Base-by-base conservation (phyloP, 257 asterid species). In the Osmanthus fragrans region DNA sequence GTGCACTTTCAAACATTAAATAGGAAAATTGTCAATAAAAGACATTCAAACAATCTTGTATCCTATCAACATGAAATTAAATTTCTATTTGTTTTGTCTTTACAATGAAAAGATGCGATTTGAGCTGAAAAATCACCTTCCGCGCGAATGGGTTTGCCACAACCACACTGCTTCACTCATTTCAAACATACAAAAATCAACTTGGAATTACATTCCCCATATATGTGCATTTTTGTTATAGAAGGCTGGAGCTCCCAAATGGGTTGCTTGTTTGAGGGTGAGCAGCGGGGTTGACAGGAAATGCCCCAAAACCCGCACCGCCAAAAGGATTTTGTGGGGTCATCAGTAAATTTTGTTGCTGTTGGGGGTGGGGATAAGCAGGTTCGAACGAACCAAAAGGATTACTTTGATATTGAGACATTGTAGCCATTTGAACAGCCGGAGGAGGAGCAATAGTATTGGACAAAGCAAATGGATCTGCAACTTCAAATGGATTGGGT, bases 401-500 rank as follows among this genome's bases (percentile, higher is more conserved):
- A 74, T 92, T 89, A 82, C 83, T 74, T 80, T 93, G 96, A 73
- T 84, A 86, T 70, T 83, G 93, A 56, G 65, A 23, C 65, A 56
- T 56, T 21, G 65, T 11, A 49, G 82, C 85, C 89, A 89, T 86
- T 72, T 88, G 92, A 67, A 84, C 90, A 1, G 94, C 36, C 23
- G 91, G 88, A 66, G 91, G 90, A 66, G 85, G 79, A 60, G 94
- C 84, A 39, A 80, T 47, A 45, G 69, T 77, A 81, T 80, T 86
- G 6, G 96, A 82, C 73, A 88, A 58, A 21, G 92, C 88, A 74
- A 96, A 93, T 11, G 97, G 97, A 76, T 92, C 97, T 7, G 81
- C 80, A 51, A 75, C 92, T 88, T 90, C 97, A 79, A 96, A 96
- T 21, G 99, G 99, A 80, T 96, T 96, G 10, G 97, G 99, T 64